phyloP scores from a whole-genome alignment of 192 early-diverging fungal species.

The Coemansia sp. region DNA sequence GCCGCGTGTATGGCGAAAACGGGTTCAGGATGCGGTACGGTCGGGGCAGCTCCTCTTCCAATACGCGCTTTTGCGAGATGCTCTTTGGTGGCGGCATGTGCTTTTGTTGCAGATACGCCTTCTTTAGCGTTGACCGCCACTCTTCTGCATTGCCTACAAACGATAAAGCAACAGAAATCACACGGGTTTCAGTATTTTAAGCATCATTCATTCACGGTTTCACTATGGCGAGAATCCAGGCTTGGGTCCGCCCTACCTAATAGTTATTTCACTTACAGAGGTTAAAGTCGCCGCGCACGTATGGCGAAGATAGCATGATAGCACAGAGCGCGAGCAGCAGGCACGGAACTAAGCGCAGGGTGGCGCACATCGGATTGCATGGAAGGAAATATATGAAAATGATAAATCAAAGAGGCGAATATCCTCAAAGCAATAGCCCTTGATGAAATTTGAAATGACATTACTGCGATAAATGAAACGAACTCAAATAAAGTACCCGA shows the following conservation, averaged over 20 bases:
- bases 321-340: neutral
- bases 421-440: too few relatives aligned
- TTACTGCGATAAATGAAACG: neutral
- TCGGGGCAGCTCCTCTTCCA: constrained; percentile 48
- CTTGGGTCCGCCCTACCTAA: too few relatives aligned
- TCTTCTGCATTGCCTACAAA: constrained; percentile 36
- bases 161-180: neutral
- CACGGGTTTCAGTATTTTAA: neutral
- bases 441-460: too few relatives aligned
- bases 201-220: too few relatives aligned
- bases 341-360: neutral
- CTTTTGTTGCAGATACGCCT: constrained; percentile 44
- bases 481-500: neutral
- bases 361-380: neutral
- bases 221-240: too few relatives aligned
- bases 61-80: constrained; percentile 32
- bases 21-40: constrained; percentile 39
- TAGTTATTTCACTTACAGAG: constrained; percentile 10
- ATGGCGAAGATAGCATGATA: constrained; percentile 2
- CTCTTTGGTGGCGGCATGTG: constrained; percentile 30
- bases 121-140: constrained; percentile 44
- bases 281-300: constrained; percentile 25
- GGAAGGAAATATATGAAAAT: neutral
- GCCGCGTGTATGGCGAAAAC: constrained; percentile 35
- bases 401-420: too few relatives aligned